These are phyloP conservation scores for Flaveria ramosissima DNA, from an alignment of 129 eudicot genomes.

Conservation along the genomic window DNA sequence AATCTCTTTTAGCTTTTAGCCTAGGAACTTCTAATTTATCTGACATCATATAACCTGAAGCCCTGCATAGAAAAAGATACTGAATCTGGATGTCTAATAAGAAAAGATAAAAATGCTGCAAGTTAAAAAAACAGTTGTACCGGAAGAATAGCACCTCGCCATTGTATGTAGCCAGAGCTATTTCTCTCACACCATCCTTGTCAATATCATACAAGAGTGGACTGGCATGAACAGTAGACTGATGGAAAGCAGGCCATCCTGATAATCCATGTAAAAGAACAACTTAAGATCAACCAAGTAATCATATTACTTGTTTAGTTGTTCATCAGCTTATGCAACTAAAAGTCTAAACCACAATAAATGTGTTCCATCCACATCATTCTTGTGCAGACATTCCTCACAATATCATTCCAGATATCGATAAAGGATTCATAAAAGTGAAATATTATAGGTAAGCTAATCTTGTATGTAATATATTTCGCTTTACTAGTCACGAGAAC, in stretches of 20 bases:
- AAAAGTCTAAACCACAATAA: background rate
- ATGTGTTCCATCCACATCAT: background rate
- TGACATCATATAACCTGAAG: slow-evolving; percentile 94
- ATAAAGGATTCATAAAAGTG: slow-evolving; percentile 2
- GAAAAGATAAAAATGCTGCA: background rate
- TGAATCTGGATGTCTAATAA: slow-evolving; percentile 17
- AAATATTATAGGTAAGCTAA: background rate
- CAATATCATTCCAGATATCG: background rate
- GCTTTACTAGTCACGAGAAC: background rate
- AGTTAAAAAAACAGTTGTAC: slow-evolving; percentile 39
- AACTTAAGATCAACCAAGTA: slow-evolving; percentile 18
- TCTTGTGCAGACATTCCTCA: background rate
- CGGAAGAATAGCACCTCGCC: slow-evolving; percentile 99
- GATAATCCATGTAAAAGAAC: slow-evolving; percentile 27
- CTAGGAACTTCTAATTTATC: slow-evolving; percentile 92
- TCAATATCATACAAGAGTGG: slow-evolving; percentile 96
- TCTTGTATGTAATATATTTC: background rate
- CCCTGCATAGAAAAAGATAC: slow-evolving; percentile 43
- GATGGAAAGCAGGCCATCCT: slow-evolving; percentile 99
- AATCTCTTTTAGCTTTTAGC: slow-evolving; percentile 81
- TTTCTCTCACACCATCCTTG: slow-evolving; percentile 98
- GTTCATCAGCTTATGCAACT: background rate
- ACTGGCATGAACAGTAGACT: slow-evolving; percentile 97
- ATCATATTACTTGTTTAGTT: background rate
- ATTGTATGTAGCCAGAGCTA: slow-evolving; percentile 94